phyloP scores from a whole-genome alignment of 805 yeast species.

The Saitoella complicata region DNA sequence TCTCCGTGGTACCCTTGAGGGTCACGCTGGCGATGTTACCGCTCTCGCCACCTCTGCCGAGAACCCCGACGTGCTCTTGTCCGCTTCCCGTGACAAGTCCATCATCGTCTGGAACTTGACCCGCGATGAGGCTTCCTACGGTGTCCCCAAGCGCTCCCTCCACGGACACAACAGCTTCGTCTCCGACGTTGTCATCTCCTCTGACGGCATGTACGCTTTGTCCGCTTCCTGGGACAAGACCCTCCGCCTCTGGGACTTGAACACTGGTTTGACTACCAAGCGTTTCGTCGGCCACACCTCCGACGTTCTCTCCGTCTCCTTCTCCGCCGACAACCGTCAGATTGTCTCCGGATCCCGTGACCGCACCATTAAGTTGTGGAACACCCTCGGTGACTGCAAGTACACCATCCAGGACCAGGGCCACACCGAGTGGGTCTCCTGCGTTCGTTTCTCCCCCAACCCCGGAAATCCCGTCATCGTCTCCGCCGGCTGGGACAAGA shows the following conservation, averaged over 20 bases:
- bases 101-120: slow-evolving; percentile 40
- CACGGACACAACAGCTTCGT: slow-evolving; percentile 99
- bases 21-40: slow-evolving; percentile 72
- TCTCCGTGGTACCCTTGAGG: slow-evolving; percentile 99
- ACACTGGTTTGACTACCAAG: slow-evolving; percentile 80
- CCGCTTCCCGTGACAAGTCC: slow-evolving; percentile 98
- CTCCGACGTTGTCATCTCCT: slow-evolving; percentile 92
- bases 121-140: slow-evolving; percentile 92
- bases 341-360: slow-evolving; percentile 98
- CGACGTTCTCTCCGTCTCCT: slow-evolving; percentile 94
- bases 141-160: slow-evolving; percentile 94
- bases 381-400: slow-evolving; percentile 94
- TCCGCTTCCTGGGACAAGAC: slow-evolving; percentile 99
- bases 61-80: slow-evolving; percentile 93
- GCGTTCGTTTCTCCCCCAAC: slow-evolving; percentile 89
- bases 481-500: slow-evolving; percentile 98
- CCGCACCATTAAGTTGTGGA: slow-evolving; percentile 98
- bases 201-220: slow-evolving; percentile 94
- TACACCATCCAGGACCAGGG: slow-evolving; percentile 64
- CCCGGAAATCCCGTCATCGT: slow-evolving; percentile 49
- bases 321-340: slow-evolving; percentile 91
- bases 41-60: slow-evolving; percentile 94
- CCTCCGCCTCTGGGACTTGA: slow-evolving; percentile 94
- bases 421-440: slow-evolving; percentile 98
- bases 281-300: slow-evolving; percentile 97